Evolutionary conservation across 306 rosid genomes (phyloP).

Genomic region (Sophora flavescens): DNA sequence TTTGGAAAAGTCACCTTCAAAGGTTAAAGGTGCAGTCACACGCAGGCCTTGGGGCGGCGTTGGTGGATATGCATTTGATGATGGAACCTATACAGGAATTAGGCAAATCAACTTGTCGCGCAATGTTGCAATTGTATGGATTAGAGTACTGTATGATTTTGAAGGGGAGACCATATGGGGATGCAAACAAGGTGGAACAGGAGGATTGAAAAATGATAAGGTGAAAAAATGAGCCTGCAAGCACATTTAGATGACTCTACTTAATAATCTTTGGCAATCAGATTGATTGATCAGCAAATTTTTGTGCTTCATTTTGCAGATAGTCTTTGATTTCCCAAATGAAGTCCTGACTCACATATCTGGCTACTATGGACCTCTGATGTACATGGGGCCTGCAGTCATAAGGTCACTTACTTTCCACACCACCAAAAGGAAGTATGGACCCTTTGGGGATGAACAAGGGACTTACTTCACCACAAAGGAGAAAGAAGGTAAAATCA

Average conservation of each 20-base stretch:
- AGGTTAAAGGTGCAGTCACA: slow-evolving; percentile 57
- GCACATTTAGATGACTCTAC: slow-evolving; percentile 14
- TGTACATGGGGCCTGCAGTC: slow-evolving; percentile 82
- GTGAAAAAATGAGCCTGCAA: slow-evolving; percentile 49
- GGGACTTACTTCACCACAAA: slow-evolving; percentile 75
- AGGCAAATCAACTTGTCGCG: slow-evolving; percentile 80
- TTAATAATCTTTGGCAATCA: slow-evolving; percentile 5
- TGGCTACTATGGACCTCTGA: slow-evolving; percentile 73
- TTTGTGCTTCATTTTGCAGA: slow-evolving; percentile 58
- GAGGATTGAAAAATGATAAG: slow-evolving; percentile 83
- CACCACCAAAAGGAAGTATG: slow-evolving; percentile 70
- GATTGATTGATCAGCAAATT: slow-evolving; percentile 18
- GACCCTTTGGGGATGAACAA: slow-evolving; percentile 92
- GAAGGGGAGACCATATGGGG: slow-evolving; percentile 80
- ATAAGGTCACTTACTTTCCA: slow-evolving; percentile 84
- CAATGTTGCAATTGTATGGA: slow-evolving; percentile 73
- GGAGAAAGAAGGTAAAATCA: slow-evolving; percentile 77
- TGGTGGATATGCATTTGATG: slow-evolving; percentile 76
- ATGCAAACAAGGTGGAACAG: slow-evolving; percentile 75
- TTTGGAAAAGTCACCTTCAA: slow-evolving; percentile 47
- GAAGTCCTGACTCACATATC: slow-evolving; percentile 86
- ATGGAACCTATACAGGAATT: slow-evolving; percentile 71
- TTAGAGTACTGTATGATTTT: slow-evolving; percentile 72
- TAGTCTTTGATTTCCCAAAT: slow-evolving; percentile 79
- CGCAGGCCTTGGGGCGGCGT: slow-evolving; percentile 88